Conservation (phyloP, 768 basidiomycete genomes). For the Agaricus blazei region DNA sequence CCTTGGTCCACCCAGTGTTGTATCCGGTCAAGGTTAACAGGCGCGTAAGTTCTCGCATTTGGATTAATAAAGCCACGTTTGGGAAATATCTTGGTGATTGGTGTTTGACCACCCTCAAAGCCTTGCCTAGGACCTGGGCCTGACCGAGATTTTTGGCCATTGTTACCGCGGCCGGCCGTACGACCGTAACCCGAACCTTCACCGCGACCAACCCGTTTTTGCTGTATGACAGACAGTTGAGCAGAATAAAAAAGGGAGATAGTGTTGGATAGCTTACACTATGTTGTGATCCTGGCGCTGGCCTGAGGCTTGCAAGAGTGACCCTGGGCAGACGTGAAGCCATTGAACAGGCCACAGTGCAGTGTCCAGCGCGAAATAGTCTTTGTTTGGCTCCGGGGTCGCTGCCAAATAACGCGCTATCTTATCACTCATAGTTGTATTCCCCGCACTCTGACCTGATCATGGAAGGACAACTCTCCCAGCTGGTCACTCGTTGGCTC, state of each 20-base stretch:
- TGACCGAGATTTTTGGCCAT: slow-evolving; percentile 92
- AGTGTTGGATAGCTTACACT: slow-evolving; percentile 34
- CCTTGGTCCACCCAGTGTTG: slow-evolving; percentile 90
- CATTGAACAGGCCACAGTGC: slow-evolving; percentile 19
- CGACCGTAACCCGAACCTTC: slow-evolving; percentile 89
- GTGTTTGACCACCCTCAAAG: slow-evolving; percentile 97
- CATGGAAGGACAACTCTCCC: not conserved
- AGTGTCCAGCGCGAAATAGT: not conserved
- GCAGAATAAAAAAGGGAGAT: not conserved
- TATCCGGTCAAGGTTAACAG: slow-evolving; percentile 82
- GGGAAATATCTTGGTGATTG: slow-evolving; percentile 84
- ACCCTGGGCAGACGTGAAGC: slow-evolving; percentile 34
- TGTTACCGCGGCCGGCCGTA: slow-evolving; percentile 90
- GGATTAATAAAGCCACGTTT: slow-evolving; percentile 91
- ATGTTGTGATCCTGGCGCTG: slow-evolving; percentile 66
- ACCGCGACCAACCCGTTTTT: slow-evolving; percentile 94
- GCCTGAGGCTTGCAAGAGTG: slow-evolving; percentile 68
- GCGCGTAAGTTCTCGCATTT: slow-evolving; percentile 69
- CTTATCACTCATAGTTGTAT: not conserved
- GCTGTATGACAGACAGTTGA: slow-evolving; percentile 35
- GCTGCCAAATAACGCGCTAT: slow-evolving; percentile 9
- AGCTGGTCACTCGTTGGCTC: slow-evolving; percentile 5
- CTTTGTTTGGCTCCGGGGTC: slow-evolving; percentile 10
- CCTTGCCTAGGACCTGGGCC: slow-evolving; percentile 80
- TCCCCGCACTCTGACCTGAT: not conserved